Conservation (phyloP, 768 basidiomycete genomes). For the Cystobasidium tubakii region DNA sequence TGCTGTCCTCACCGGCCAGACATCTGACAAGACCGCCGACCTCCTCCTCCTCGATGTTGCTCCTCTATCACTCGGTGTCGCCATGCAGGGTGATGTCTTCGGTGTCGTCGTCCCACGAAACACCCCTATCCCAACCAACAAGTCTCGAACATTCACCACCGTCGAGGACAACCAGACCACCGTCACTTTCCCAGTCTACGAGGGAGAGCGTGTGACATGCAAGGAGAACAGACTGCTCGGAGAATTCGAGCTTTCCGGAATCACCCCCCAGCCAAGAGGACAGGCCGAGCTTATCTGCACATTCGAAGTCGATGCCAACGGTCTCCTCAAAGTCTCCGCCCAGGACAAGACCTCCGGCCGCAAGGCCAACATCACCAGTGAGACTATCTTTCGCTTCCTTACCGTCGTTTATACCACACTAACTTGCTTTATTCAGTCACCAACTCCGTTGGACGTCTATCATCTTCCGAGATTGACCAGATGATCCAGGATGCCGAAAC, state of each 20-base stretch:
- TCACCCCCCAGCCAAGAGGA: slow-evolving; percentile 98
- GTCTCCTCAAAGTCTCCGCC: slow-evolving; percentile 96
- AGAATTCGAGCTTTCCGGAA: slow-evolving; percentile 98
- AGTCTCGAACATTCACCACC: slow-evolving; percentile 96
- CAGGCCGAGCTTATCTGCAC: slow-evolving; percentile 99
- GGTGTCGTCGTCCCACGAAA: slow-evolving; percentile 99
- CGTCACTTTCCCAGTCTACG: slow-evolving; percentile 99
- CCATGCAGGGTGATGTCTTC: slow-evolving; percentile 99
- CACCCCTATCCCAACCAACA: slow-evolving; percentile 99
- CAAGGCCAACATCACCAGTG: slow-evolving; percentile 63
- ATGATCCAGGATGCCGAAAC: slow-evolving; percentile 99
- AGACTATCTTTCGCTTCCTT: slow-evolving; percentile 15
- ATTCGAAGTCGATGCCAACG: slow-evolving; percentile 99
- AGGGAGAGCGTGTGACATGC: slow-evolving; percentile 99
- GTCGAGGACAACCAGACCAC: slow-evolving; percentile 99
- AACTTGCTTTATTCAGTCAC: slow-evolving; percentile 57
- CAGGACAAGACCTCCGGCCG: slow-evolving; percentile 97
- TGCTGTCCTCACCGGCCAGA: slow-evolving; percentile 95
- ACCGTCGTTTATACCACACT: background rate
- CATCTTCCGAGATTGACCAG: slow-evolving; percentile 94
- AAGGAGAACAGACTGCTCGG: slow-evolving; percentile 98
- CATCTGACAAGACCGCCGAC: slow-evolving; percentile 97
- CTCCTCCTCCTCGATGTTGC: slow-evolving; percentile 97
- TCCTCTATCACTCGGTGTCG: slow-evolving; percentile 96
- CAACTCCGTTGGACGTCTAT: slow-evolving; percentile 98